phyloP scores from a whole-genome alignment of 2,329 filamentous ascomycete species.

The Ilyonectria destructans region DNA sequence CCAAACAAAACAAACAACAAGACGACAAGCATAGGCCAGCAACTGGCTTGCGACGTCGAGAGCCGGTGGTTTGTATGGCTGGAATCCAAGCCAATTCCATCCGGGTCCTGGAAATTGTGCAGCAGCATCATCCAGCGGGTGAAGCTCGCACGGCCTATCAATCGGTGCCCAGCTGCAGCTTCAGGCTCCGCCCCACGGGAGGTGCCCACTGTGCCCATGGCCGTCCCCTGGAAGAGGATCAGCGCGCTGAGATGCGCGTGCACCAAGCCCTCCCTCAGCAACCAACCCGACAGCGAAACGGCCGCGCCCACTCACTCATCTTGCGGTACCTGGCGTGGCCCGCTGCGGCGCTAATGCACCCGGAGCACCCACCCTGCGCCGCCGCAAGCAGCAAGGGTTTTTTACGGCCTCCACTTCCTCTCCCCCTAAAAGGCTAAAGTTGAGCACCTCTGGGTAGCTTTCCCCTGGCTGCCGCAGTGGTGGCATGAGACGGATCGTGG shows the following conservation, averaged over 20 bases:
- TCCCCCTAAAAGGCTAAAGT: conserved; percentile 11
- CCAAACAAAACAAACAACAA: conserved; percentile 25
- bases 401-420: background rate
- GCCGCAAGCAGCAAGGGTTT: conserved; percentile 7
- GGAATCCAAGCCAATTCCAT: conserved; percentile 18
- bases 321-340: conserved; percentile 38
- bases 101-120: conserved; percentile 10
- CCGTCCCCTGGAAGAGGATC: conserved; percentile 1
- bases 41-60: conserved; percentile 11
- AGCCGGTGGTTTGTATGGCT: conserved; percentile 7
- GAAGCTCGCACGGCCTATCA: conserved; percentile 18
- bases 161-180: conserved; percentile 15
- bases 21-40: conserved; percentile 41
- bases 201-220: background rate
- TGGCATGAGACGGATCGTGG: background rate
- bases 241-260: background rate
- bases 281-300: conserved; percentile 42
- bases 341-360: conserved; percentile 44
- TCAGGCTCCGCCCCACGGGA: background rate
- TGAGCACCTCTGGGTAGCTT: background rate
- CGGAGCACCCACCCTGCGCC: conserved; percentile 17
- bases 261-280: conserved; percentile 14
- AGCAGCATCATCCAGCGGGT: background rate
- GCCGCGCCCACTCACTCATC: conserved; percentile 24
- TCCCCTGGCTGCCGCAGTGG: background rate